These are phyloP conservation scores for Colletotrichum liaoningense DNA, from an alignment of 2,329 filamentous ascomycete species.

Conservation along the genomic window DNA sequence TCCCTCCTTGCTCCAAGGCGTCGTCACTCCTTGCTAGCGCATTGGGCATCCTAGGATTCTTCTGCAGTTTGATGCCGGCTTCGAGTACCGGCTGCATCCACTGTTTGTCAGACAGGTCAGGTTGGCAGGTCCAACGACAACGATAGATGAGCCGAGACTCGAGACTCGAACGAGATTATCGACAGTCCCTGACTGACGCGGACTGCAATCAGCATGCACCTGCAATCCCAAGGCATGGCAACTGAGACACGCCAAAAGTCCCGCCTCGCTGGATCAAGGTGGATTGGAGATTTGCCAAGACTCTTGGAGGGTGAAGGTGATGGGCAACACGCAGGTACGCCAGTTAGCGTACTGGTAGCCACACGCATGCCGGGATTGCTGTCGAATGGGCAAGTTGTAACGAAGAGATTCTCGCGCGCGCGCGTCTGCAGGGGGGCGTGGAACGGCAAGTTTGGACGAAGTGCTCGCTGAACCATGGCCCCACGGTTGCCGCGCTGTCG, in stretches of 20 bases:
- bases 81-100: slow-evolving; percentile 16
- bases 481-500: slow-evolving; percentile 35
- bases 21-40: slow-evolving; percentile 1
- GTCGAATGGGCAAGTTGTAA: slow-evolving; percentile 16
- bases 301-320: neutral
- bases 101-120: neutral
- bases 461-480: slow-evolving; percentile 8
- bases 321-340: slow-evolving; percentile 7
- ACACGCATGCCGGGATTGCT: neutral
- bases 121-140: neutral
- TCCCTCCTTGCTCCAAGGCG: neutral
- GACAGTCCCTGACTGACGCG: slow-evolving; percentile 9
- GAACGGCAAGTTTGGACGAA: slow-evolving; percentile 33
- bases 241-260: slow-evolving; percentile 35
- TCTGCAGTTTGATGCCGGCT: neutral
- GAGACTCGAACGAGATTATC: slow-evolving; percentile 12
- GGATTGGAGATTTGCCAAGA: slow-evolving; percentile 16
- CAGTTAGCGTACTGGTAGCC: neutral
- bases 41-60: neutral
- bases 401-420: slow-evolving; percentile 9
- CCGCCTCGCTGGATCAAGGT: slow-evolving; percentile 32
- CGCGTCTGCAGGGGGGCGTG: neutral
- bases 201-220: slow-evolving; percentile 12
- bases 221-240: slow-evolving; percentile 8
- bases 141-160: neutral